Conservation (phyloP, 2,329 filamentous ascomycete species). For the Rhinocladiella similis region DNA sequence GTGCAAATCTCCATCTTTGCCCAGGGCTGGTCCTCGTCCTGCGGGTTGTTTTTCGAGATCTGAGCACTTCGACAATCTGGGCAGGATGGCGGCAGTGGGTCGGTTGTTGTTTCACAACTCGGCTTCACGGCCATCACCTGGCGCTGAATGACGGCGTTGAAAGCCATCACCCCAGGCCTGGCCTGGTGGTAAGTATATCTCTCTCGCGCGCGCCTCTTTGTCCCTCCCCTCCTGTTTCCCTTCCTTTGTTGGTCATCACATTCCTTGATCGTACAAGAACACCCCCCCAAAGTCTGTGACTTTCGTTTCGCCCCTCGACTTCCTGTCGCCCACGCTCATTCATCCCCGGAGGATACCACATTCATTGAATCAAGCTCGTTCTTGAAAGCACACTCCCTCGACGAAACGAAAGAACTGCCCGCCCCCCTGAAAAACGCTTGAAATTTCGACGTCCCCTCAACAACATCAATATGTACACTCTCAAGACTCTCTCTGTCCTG, state of each 20-base stretch:
- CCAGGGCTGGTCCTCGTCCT: constrained; percentile 5
- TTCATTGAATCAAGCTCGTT: not conserved
- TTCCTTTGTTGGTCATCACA: constrained; percentile 13
- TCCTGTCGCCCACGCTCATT: constrained; percentile 23
- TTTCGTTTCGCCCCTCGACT: constrained; percentile 23
- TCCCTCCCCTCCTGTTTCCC: not conserved
- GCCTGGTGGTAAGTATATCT: constrained; percentile 14
- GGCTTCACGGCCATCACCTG: constrained; percentile 1
- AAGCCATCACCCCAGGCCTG: not conserved
- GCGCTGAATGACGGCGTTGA: constrained; percentile 8
- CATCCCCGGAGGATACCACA: constrained; percentile 23
- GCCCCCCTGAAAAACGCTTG: constrained; percentile 1
- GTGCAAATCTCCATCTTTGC: constrained; percentile 6
- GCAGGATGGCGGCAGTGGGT: constrained; percentile 14
- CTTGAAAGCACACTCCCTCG: constrained; percentile 1
- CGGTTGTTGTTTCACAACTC: constrained; percentile 22
- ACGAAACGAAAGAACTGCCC: constrained; percentile 1
- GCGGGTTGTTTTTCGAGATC: constrained; percentile 17
- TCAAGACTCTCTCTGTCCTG: constrained; percentile 33
- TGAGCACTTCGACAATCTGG: constrained; percentile 23
- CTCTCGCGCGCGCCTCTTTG: constrained; percentile 1
- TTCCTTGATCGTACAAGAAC: constrained; percentile 7
- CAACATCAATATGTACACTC: constrained; percentile 22
- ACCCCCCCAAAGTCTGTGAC: constrained; percentile 25
- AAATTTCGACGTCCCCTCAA: constrained; percentile 1